These are phyloP conservation scores for Eucalyptus regnans DNA, from an alignment of 345 rosid species.

Conservation along the genomic window DNA sequence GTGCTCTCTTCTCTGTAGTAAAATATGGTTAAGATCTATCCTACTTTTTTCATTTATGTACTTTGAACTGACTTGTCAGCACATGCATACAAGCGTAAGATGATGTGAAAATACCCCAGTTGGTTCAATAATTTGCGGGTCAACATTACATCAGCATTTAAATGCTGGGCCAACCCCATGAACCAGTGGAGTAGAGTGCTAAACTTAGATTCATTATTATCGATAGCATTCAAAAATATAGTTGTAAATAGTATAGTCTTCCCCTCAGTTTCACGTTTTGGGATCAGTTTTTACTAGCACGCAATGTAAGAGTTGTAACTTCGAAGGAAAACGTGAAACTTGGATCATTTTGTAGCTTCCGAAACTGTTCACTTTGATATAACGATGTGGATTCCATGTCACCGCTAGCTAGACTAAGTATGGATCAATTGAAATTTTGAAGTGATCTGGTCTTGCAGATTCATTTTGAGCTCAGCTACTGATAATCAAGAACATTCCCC, in stretches of 20 bases:
- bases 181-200: neutral
- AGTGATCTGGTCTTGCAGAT: neutral
- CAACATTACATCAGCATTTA: neutral
- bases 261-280: neutral
- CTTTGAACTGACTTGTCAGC: neutral
- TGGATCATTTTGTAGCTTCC: neutral
- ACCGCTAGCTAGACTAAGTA: neutral
- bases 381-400: rapidly evolving
- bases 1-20: neutral
- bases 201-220: neutral
- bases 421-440: neutral
- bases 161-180: neutral
- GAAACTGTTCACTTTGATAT: neutral
- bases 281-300: neutral
- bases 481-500: neutral
- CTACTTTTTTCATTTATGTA: neutral
- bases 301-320: neutral
- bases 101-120: neutral
- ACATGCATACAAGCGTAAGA: neutral
- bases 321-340: neutral
- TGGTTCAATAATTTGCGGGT: neutral
- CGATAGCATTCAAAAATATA: neutral
- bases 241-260: neutral
- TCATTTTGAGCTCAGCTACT: neutral
- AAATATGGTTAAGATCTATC: conserved; percentile 9